Percentiles rank a stretch among this genome's conserved stretches.
Conservation (phyloP, 148 eudicot species). For the Vaccinium macrocarpon region DNA sequence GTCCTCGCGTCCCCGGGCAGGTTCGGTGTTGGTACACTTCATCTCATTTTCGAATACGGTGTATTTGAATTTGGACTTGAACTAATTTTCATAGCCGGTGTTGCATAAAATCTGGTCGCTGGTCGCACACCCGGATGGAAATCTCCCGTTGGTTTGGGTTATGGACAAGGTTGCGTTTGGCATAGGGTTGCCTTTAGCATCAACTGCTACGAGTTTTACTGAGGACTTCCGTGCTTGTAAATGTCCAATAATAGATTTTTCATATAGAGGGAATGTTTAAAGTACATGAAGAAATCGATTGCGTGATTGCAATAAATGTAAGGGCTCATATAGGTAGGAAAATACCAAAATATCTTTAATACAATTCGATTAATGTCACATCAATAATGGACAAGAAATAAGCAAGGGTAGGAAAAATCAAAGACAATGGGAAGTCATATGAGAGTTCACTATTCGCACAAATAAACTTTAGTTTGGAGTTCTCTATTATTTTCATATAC, state of each 20-base stretch:
- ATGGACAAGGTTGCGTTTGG: slow-evolving; percentile 34
- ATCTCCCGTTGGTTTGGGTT: slow-evolving; percentile 14
- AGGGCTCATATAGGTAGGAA: too few relatives aligned
- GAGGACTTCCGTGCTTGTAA: slow-evolving; percentile 41
- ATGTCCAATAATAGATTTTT: not conserved
- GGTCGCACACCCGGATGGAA: slow-evolving; percentile 54
- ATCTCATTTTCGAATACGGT: slow-evolving; percentile 58
- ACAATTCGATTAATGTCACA: not conserved
- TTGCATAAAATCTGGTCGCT: slow-evolving; percentile 44
- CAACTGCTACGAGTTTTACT: slow-evolving; percentile 39
- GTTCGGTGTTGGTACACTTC: slow-evolving; percentile 52
- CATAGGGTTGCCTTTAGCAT: slow-evolving; percentile 34
- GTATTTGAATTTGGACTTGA: slow-evolving; percentile 30
- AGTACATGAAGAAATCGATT: too few relatives aligned
- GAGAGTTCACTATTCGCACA: too few relatives aligned
- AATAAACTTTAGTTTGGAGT: too few relatives aligned
- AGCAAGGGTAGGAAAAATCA: too few relatives aligned
- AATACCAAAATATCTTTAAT: too few relatives aligned
- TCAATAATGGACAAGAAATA: too few relatives aligned
- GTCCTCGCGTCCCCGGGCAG: slow-evolving; percentile 31
- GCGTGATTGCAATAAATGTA: too few relatives aligned
- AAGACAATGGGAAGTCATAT: too few relatives aligned
- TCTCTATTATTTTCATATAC: too few relatives aligned
- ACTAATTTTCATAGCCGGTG: slow-evolving; percentile 50
- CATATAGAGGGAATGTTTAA: too few relatives aligned